Base-by-base conservation (phyloP, 345 rosid species). In the Excoecaria agallocha region DNA sequence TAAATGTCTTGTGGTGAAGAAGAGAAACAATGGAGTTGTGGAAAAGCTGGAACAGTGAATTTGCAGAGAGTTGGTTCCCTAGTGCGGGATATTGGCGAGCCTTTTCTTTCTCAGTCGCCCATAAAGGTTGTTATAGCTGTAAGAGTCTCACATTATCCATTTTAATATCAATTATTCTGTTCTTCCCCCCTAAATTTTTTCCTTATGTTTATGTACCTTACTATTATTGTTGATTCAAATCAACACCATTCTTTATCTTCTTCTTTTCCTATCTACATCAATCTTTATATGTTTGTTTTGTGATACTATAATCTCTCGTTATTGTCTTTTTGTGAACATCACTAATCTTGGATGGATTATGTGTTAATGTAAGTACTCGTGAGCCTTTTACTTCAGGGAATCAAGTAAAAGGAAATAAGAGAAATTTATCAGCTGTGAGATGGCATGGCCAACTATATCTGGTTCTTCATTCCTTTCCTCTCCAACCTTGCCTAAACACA, bases 11-110 rank as follows among this genome's bases (percentile, higher is more conserved):
- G 89, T 77, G 89, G 78, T 59, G 80, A 71, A 56, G 86, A 77
- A 55, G 70, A 30, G 62, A 78, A 82, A 83, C 91, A 87, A 86
- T 90, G 98, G 93, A 80, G 84, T 63, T 93, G 91, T 77, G 88
- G 90, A 79, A 89, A 82, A 82, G 74, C 85, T 3, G 83, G 87
- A 49, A 69, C 88, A 3, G 85, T 86, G 77, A 89, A 85, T 85
- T 85, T 93, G 72, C 90, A 89, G 72, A 88, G 84, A 77, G 93
- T 93, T 62, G 82, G 93, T 81, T 89, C 89, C 35, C 71, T 91
- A 35, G 94, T 90, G 55, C 92, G 93, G 69, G 91, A 90, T 71
- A 84, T 93, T 78, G 89, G 97, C 79, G 91, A 91, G 79, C 91
- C 97, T 76, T 93, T 96, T 80, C 89, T 93, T 67, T 80, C 87